Base-by-base conservation (phyloP, 805 yeast species). In the Candida quercuum region DNA sequence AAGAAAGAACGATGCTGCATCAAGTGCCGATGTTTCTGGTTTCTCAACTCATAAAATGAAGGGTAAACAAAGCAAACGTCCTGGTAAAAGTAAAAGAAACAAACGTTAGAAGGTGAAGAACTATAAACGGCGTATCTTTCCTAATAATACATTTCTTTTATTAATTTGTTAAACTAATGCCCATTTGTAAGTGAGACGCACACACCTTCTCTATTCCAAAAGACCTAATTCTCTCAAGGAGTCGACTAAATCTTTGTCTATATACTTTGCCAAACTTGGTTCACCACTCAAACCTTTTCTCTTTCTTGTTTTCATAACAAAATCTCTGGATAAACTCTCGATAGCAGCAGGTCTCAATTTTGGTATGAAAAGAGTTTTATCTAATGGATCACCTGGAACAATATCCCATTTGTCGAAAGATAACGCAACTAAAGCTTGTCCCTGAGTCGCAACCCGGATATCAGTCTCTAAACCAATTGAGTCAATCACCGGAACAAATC, bases 311-410 rank as follows among this genome's bases (percentile, higher is more conserved):
- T 94, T 93, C 62, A 86, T 63, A 22, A 87, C 81, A 51, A 88
- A 86, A 59, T 93, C 99, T 40, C 99, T 68, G 1, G 96, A 91
- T 40, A 89, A 62, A 3, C 84, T 78, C 9, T 65, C 64, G 0
- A 68, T 60, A 6, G 82, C 80, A 1, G 93, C 96, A 0, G 96
- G 86, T 47, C 77, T 78, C 55, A 91, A 66, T 29, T 79, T 71
- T 5, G 88, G 87, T 28, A 87, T 70, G 33, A 61, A 63, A 14
- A 75, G 73, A 23, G 75, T 71, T 17, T 64, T 61, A 56, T 91
- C 95, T 49, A 91, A 53, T 8, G 97, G 98, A 61, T 91, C 87
- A 0, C 99, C 99, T 2, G 96, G 95, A 1, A 86, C 94, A 3
- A 67, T 59, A 16, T 74, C 71, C 95, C 96, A 93, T 39, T 69